phyloP scores from a whole-genome alignment of 2,329 filamentous ascomycete genomes.

The Colletotrichum aenigma region DNA sequence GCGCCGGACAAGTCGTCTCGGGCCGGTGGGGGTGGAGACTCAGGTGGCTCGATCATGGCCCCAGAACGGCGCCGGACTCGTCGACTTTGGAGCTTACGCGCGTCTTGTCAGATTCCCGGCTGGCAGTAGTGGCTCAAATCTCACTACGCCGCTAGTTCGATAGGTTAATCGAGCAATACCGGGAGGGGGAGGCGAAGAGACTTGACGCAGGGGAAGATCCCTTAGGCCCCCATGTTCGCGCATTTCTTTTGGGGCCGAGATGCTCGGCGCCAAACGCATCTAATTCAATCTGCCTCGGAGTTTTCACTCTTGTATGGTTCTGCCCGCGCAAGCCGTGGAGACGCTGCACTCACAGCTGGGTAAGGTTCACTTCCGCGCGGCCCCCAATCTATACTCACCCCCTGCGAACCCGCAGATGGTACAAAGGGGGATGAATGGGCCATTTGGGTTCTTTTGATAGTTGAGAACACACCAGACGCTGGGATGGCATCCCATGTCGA shows the following conservation, averaged over 20 bases:
- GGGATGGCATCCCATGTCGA: conserved; percentile 1
- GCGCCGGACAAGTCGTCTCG: background rate
- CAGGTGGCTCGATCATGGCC: conserved; percentile 7
- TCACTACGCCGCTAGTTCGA: background rate
- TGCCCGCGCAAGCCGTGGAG: background rate
- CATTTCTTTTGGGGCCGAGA: background rate
- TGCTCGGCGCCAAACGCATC: background rate
- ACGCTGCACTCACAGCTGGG: background rate
- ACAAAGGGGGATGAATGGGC: background rate
- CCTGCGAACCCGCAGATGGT: background rate
- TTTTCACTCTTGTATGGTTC: background rate
- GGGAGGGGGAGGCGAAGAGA: background rate
- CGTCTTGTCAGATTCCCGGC: background rate
- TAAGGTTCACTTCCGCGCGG: background rate
- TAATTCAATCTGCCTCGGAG: background rate
- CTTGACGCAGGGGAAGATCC: background rate
- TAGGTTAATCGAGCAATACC: background rate
- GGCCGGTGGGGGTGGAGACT: conserved; percentile 6
- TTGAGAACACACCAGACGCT: background rate
- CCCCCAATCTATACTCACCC: background rate
- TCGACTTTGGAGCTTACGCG: background rate
- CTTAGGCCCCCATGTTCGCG: background rate
- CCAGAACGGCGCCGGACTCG: conserved; percentile 13
- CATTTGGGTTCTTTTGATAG: background rate
- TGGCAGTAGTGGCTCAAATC: background rate